Percentiles rank a stretch among this genome's conserved stretches.
Evolutionary conservation across 1,284 basidiomycete genomes (phyloP).

Genomic region (Ceratobasidium sp.): DNA sequence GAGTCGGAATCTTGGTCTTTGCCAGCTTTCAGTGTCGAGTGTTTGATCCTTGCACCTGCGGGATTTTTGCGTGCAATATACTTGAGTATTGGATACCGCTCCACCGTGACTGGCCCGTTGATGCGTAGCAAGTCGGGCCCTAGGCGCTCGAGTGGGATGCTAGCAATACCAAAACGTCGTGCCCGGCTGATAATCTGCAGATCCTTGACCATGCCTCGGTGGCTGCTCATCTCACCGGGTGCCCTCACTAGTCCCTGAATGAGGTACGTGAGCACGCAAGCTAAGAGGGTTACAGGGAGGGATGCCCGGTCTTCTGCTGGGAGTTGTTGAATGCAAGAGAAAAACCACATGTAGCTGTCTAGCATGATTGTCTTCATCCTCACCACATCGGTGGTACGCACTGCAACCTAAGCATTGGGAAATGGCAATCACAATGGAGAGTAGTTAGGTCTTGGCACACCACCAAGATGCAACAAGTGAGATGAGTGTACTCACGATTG

Average conservation of each 20-base stretch:
- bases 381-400: not conserved
- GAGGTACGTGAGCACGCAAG: not conserved
- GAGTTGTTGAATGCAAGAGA: not conserved
- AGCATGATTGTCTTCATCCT: not conserved
- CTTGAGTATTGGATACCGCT: not conserved
- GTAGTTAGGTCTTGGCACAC: not conserved
- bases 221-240: not conserved
- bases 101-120: not conserved
- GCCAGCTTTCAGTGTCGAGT: not conserved
- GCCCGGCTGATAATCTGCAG: conserved; percentile 5
- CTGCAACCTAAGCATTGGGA: conserved; percentile 6
- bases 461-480: not conserved
- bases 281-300: not conserved
- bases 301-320: not conserved
- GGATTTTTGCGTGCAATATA: conserved; percentile 9
- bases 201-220: not conserved
- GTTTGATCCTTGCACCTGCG: conserved; percentile 11
- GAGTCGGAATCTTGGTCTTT: not conserved
- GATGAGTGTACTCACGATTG: conserved; percentile 10
- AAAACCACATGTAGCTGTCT: not conserved
- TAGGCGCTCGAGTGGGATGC: not conserved
- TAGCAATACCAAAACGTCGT: not conserved
- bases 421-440: not conserved
- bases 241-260: not conserved
- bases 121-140: conserved; percentile 1